phyloP scores from a whole-genome alignment of 1,139 yeast genomes.

The Suhomyces chickasaworum region DNA sequence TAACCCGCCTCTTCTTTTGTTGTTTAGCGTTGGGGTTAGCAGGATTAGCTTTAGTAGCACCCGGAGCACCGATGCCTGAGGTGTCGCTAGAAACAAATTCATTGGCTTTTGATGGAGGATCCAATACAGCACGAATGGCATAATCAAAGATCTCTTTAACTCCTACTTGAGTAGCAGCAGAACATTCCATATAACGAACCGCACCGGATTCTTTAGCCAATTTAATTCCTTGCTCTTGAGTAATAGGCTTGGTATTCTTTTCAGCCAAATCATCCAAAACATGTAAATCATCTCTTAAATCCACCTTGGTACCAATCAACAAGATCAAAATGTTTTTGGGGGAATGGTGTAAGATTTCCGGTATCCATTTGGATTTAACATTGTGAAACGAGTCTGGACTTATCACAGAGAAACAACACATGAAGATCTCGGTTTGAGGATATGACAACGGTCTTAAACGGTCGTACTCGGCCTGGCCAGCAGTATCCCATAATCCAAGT shows the following conservation, averaged over 20 bases:
- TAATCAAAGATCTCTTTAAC: conserved; percentile 80
- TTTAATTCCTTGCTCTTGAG: conserved; percentile 62
- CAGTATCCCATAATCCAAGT: conserved; percentile 95
- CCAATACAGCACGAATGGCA: conserved; percentile 72
- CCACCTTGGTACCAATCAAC: conserved; percentile 84
- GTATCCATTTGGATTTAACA: conserved; percentile 77
- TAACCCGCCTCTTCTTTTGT: conserved; percentile 35
- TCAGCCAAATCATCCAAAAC: conserved; percentile 71
- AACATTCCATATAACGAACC: conserved; percentile 79
- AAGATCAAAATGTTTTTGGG: conserved; percentile 74
- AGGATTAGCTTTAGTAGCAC: conserved; percentile 6
- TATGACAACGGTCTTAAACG: conserved; percentile 87
- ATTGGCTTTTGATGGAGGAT: conserved; percentile 44
- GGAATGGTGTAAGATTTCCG: conserved; percentile 85
- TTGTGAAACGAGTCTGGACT: conserved; percentile 82
- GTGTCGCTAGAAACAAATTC: conserved; percentile 7
- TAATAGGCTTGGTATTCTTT: conserved; percentile 62
- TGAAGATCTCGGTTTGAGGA: conserved; percentile 89
- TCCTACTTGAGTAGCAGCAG: conserved; percentile 91
- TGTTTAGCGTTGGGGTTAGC: conserved; percentile 7
- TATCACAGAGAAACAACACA: conserved; percentile 84
- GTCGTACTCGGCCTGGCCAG: conserved; percentile 94
- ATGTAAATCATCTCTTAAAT: conserved; percentile 79
- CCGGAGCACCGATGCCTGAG: conserved; percentile 12
- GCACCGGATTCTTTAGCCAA: conserved; percentile 76